These are phyloP conservation scores for thale cress (Arabidopsis thaliana) DNA, from an alignment of 345 rosid species.

Conservation along the genomic window TAIR10.1 NC_003071.7:8987501-8988000, in stretches of 20 bases:
- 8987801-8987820: constrained; percentile 77
- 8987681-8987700: constrained; percentile 30
- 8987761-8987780: neutral
- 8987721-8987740: constrained; percentile 2
- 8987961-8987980: constrained; percentile 56
- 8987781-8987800: constrained; percentile 75
- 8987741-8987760: neutral
- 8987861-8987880: constrained; percentile 47
- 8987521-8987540: constrained; percentile 10
- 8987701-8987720: constrained; percentile 27
- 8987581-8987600: neutral
- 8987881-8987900: constrained; percentile 45
- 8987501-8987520: neutral
- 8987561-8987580: neutral
- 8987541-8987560: neutral
- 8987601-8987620: constrained; percentile 38
- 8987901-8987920: constrained; percentile 47
- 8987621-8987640: constrained; percentile 43
- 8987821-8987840: constrained; percentile 54
- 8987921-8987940: constrained; percentile 54
- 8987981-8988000: neutral
- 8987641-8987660: constrained; percentile 36
- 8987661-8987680: constrained; percentile 29
- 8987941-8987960: constrained; percentile 69
- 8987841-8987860: constrained; percentile 47